A percentile compares a stretch with the other conserved stretches of the same genome.
Conservation (phyloP, 2,329 filamentous ascomycete genomes). For the Podosphaera leucotricha region DNA sequence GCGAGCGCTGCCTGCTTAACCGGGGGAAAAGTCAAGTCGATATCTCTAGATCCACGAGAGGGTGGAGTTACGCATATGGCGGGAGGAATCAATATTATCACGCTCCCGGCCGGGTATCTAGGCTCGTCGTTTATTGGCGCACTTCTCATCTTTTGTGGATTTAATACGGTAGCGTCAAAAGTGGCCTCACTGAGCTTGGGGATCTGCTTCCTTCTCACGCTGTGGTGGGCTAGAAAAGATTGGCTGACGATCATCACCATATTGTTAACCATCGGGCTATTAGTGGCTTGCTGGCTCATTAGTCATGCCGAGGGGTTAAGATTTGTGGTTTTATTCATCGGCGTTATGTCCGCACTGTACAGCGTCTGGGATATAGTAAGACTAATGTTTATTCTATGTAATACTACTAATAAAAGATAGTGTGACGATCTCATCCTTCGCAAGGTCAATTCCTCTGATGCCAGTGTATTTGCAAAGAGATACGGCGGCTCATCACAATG, state of each 20-base stretch:
- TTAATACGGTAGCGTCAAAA: conserved; percentile 61
- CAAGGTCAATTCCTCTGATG: conserved; percentile 60
- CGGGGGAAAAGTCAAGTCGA: conserved; percentile 49
- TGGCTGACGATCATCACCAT: conserved; percentile 56
- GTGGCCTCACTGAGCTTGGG: conserved; percentile 51
- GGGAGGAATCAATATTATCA: conserved; percentile 45
- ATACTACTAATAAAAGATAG: conserved; percentile 13
- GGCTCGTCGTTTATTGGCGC: conserved; percentile 57
- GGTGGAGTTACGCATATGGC: conserved; percentile 59
- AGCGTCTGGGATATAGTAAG: conserved; percentile 59
- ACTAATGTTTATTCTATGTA: neutral
- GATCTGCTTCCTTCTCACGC: conserved; percentile 51
- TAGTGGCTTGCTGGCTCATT: conserved; percentile 62
- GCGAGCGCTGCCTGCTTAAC: conserved; percentile 50
- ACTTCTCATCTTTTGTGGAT: conserved; percentile 55
- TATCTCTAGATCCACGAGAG: conserved; percentile 51
- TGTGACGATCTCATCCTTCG: conserved; percentile 61
- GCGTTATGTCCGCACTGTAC: conserved; percentile 61
- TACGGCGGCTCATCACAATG: conserved; percentile 62
- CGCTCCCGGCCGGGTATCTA: conserved; percentile 54
- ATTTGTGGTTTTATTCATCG: conserved; percentile 59
- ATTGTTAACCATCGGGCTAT: conserved; percentile 41
- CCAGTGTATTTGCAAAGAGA: conserved; percentile 52
- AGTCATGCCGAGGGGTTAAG: conserved; percentile 48
- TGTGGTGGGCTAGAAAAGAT: conserved; percentile 62